Percentiles rank a stretch among this genome's conserved stretches.
phyloP scores from a whole-genome alignment of 108 stramenopile genomes.

The Mediolabrus comicus region DNA sequence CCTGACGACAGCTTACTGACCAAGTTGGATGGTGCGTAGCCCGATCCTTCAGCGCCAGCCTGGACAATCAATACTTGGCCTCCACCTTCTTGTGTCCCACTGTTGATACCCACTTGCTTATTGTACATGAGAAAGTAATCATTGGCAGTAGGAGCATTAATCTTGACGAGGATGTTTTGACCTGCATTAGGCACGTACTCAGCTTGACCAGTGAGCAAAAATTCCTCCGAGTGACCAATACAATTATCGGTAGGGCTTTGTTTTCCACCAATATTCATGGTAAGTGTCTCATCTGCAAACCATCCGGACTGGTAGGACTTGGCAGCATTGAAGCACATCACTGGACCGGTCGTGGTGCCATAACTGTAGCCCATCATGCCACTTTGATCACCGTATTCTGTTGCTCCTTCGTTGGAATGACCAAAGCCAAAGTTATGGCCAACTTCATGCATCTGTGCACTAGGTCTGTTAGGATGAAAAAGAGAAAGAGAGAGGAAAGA shows the following conservation, averaged over 20 bases:
- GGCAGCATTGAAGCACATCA: slow-evolving; percentile 6
- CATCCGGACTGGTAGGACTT: slow-evolving; percentile 4
- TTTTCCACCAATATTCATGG: not conserved
- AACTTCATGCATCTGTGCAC: slow-evolving; percentile 35
- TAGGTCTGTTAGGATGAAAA: not conserved
- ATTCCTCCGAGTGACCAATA: too few species aligned
- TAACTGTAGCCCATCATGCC: slow-evolving; percentile 8
- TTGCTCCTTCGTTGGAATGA: slow-evolving; percentile 26
- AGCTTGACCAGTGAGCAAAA: not conserved
- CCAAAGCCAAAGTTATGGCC: slow-evolving; percentile 47
- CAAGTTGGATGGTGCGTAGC: slow-evolving; percentile 5
- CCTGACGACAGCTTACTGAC: slow-evolving; percentile 6
- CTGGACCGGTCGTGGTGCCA: not conserved
- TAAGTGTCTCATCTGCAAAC: not conserved
- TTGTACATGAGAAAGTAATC: slow-evolving; percentile 31
- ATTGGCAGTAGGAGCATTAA: not conserved
- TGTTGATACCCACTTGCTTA: slow-evolving; percentile 17
- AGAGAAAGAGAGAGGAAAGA: not conserved
- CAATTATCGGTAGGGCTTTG: not conserved
- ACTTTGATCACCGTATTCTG: slow-evolving; percentile 7
- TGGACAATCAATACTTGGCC: slow-evolving; percentile 20
- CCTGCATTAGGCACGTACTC: not conserved
- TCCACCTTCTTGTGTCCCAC: slow-evolving; percentile 21
- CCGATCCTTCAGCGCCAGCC: not conserved
- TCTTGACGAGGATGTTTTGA: slow-evolving; percentile 7